These are phyloP conservation scores for Verticillium nubilum DNA, from an alignment of 2,329 filamentous ascomycete species.

Conservation along the genomic window DNA sequence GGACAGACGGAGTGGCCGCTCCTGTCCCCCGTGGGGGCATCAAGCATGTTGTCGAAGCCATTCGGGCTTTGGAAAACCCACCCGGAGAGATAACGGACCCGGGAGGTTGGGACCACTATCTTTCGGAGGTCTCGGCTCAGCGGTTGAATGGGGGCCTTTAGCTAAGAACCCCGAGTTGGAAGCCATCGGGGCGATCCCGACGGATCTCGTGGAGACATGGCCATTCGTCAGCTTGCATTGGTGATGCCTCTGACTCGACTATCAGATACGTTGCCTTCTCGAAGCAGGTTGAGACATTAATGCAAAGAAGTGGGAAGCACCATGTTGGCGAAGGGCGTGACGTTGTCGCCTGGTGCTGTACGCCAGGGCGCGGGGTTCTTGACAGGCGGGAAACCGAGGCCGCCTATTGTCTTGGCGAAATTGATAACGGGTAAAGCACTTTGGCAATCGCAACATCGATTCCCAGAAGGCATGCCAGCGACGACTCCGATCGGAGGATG, in stretches of 20 bases:
- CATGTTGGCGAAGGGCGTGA: not conserved
- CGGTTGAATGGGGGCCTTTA: not conserved
- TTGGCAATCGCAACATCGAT: not conserved
- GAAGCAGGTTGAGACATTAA: not conserved
- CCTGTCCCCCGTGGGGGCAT: not conserved
- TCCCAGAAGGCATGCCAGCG: not conserved
- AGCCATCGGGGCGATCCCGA: not conserved
- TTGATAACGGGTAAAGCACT: not conserved
- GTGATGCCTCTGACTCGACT: not conserved
- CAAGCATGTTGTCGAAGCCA: not conserved
- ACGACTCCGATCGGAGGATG: slow-evolving; percentile 3
- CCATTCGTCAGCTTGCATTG: not conserved
- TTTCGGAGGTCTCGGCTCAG: not conserved
- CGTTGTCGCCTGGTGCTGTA: not conserved
- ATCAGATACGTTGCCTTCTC: not conserved
- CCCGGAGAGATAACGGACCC: not conserved
- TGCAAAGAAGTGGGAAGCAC: not conserved
- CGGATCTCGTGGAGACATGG: not conserved
- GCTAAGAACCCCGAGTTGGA: not conserved
- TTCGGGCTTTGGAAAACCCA: not conserved
- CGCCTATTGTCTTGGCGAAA: not conserved
- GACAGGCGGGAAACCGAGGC: not conserved
- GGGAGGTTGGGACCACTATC: not conserved
- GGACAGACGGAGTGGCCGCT: not conserved
- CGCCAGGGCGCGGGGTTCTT: not conserved